Percentiles rank a stretch among this genome's conserved stretches.
phyloP scores from a whole-genome alignment of 2,329 filamentous ascomycete species.

The Aspergillus eucalypticola region DNA sequence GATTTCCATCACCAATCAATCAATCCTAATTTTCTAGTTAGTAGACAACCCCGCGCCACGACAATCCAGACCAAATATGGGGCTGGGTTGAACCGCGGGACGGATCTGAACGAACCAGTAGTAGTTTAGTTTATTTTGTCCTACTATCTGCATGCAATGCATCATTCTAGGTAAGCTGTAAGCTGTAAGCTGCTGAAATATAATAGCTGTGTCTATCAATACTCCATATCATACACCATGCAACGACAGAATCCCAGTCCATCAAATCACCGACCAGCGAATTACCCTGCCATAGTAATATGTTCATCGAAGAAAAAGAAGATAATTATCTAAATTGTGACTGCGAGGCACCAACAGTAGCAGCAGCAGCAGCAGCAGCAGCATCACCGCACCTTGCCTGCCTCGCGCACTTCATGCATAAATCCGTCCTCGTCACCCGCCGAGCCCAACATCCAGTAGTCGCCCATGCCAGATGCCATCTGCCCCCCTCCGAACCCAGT shows the following conservation, averaged over 20 bases:
- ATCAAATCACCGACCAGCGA: background rate
- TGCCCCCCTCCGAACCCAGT: slow-evolving; percentile 39
- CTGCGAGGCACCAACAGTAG: no score
- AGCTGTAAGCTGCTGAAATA: no score
- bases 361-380: no score
- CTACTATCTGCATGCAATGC: no score
- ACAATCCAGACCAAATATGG: background rate
- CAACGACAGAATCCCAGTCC: background rate
- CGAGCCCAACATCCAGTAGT: slow-evolving; percentile 44
- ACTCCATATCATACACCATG: background rate
- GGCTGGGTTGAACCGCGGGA: background rate
- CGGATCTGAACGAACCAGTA: background rate
- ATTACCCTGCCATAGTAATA: background rate
- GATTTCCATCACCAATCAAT: no score
- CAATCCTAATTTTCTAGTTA: no score
- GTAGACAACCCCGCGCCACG: no score
- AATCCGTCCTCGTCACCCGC: slow-evolving; percentile 45
- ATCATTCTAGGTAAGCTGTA: no score
- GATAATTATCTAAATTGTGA: background rate
- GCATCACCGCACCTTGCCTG: slow-evolving; percentile 39
- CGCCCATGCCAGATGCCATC: slow-evolving; percentile 37
- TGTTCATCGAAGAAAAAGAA: background rate
- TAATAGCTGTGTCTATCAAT: no score
- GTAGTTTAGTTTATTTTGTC: no score
- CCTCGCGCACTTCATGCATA: slow-evolving; percentile 45